A percentile compares a stretch with the other conserved stretches of the same genome.
These are phyloP conservation scores for Laguncularia racemosa DNA, from an alignment of 345 rosid genomes.

Conservation along the genomic window DNA sequence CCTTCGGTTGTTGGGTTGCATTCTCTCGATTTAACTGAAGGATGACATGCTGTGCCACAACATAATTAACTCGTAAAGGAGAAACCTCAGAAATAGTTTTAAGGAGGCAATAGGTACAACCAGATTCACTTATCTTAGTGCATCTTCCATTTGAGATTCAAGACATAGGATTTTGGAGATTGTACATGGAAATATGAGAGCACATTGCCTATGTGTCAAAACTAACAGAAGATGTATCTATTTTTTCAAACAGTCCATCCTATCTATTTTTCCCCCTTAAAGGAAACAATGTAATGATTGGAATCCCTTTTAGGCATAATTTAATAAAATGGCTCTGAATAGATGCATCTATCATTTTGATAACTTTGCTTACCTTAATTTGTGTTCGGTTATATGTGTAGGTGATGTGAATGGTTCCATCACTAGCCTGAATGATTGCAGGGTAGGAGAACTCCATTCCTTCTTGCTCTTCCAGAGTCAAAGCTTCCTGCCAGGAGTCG, in stretches of 20 bases:
- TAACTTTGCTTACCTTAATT: conserved; percentile 42
- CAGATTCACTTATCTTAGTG: conserved; percentile 4
- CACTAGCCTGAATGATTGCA: conserved; percentile 69
- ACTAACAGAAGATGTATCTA: no score
- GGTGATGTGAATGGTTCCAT: conserved; percentile 75
- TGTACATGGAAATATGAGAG: not conserved
- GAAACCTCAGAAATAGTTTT: no score
- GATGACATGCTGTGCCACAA: conserved; percentile 41
- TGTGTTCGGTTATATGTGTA: conserved; percentile 84
- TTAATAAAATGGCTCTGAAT: not conserved
- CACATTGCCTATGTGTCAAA: no score
- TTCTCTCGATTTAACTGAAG: conserved; percentile 33
- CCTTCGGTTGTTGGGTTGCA: not conserved
- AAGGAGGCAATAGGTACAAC: no score
- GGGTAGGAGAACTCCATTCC: conserved; percentile 91
- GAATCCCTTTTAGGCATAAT: not conserved
- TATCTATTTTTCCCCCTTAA: no score
- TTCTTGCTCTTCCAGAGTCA: conserved; percentile 52
- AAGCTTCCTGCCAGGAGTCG: conserved; percentile 63
- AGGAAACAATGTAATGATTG: no score
- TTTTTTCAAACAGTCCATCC: no score
- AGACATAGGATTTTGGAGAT: not conserved
- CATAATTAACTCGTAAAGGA: not conserved
- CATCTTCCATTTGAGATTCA: not conserved
- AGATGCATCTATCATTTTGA: no score